Evolutionary conservation across 2,329 filamentous ascomycete species (phyloP).

Genomic region (Trichoderma simmonsii): DNA sequence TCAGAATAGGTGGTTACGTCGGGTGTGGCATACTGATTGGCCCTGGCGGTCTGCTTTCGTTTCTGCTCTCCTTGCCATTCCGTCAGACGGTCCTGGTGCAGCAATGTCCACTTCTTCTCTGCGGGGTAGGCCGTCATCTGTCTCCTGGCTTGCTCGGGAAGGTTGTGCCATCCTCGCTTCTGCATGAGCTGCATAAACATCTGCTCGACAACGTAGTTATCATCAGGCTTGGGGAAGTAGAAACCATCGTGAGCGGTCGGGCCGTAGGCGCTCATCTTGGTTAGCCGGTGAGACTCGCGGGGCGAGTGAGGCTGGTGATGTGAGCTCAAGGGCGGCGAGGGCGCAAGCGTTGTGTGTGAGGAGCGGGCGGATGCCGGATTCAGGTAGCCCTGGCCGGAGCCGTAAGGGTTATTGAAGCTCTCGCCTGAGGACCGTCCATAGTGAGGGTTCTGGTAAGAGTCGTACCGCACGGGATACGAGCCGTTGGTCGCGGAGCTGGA

Average conservation of each 20-base stretch:
- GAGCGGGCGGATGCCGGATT: constrained; percentile 29
- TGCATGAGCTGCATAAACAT: constrained; percentile 95
- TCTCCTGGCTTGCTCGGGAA: constrained; percentile 88
- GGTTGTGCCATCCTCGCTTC: constrained; percentile 94
- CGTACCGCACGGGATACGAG: constrained; percentile 58
- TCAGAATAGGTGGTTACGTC: constrained; percentile 77
- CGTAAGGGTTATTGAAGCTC: constrained; percentile 41
- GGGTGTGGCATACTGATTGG: constrained; percentile 65
- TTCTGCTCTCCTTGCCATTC: constrained; percentile 96
- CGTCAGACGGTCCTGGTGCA: constrained; percentile 90
- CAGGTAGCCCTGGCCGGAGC: constrained; percentile 42
- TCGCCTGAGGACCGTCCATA: constrained; percentile 53
- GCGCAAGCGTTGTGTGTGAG: constrained; percentile 41
- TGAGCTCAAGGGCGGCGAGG: constrained; percentile 25
- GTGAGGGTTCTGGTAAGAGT: constrained; percentile 56
- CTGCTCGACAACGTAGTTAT: constrained; percentile 81
- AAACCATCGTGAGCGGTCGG: constrained; percentile 47
- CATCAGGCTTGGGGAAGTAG: constrained; percentile 68
- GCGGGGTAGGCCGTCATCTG: constrained; percentile 97
- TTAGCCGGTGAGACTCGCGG: constrained; percentile 56
- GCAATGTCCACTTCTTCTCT: constrained; percentile 94
- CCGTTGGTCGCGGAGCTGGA: constrained; percentile 48
- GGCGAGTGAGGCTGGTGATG: constrained; percentile 45
- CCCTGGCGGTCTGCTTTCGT: constrained; percentile 69
- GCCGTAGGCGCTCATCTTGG: constrained; percentile 45